These are phyloP conservation scores for Apiotrichum mycotoxinovorans DNA, from an alignment of 1,284 basidiomycete species.

Conservation along the genomic window DNA sequence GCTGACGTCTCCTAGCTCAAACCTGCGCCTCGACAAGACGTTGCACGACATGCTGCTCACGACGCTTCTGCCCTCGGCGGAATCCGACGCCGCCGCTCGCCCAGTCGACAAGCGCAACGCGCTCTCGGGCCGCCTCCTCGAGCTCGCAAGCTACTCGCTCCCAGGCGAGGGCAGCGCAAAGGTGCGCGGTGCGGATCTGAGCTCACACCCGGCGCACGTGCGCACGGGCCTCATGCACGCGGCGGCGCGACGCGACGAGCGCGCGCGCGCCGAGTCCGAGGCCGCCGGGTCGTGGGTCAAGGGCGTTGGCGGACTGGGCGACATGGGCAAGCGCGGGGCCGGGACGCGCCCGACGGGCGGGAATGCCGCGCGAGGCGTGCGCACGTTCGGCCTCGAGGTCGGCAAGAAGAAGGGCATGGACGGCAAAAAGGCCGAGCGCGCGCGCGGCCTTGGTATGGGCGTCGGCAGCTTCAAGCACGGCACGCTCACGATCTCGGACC, in stretches of 20 bases:
- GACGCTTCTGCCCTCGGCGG: slow-evolving; percentile 37
- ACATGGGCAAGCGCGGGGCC: slow-evolving; percentile 27
- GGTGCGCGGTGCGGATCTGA: slow-evolving; percentile 19
- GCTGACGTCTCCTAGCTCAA: slow-evolving; percentile 36
- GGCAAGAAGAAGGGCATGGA: slow-evolving; percentile 47
- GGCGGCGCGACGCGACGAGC: slow-evolving; percentile 28
- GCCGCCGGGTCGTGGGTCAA: slow-evolving; percentile 42
- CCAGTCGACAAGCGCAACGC: slow-evolving; percentile 48
- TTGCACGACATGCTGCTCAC: slow-evolving; percentile 49
- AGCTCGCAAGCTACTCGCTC: slow-evolving; percentile 38
- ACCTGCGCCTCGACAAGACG: slow-evolving; percentile 46
- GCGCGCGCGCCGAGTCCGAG: slow-evolving; percentile 32
- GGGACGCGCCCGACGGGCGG: slow-evolving; percentile 9
- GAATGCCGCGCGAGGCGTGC: slow-evolving; percentile 20
- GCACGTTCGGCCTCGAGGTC: slow-evolving; percentile 26
- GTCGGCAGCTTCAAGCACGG: slow-evolving; percentile 46
- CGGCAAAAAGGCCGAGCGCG: slow-evolving; percentile 33
- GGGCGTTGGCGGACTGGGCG: slow-evolving; percentile 40
- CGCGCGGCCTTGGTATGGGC: slow-evolving; percentile 47
- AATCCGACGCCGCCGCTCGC: slow-evolving; percentile 26
- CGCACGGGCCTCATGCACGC: slow-evolving; percentile 42
- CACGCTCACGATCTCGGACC: slow-evolving; percentile 41
- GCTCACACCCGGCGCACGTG: slow-evolving; percentile 41
- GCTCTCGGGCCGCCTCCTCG: slow-evolving; percentile 39
- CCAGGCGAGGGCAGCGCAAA: slow-evolving; percentile 39